phyloP scores from a whole-genome alignment of 2,329 filamentous ascomycete genomes.

The Akanthomyces lecanii region DNA sequence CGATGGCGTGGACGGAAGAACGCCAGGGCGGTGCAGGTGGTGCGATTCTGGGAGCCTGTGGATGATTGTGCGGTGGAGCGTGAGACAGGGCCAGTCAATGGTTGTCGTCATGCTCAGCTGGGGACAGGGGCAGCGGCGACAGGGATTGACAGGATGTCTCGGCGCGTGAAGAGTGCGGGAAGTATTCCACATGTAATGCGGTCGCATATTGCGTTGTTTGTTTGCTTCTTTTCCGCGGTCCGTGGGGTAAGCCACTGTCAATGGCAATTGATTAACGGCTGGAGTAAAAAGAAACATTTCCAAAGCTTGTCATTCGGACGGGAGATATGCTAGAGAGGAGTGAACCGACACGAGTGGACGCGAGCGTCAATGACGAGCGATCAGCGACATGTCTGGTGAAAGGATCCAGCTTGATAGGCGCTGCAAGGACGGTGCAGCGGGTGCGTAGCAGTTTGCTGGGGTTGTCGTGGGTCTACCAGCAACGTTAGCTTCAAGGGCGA shows the following conservation, averaged over 20 bases:
- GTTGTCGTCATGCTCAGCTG: constrained; percentile 13
- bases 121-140: not conserved
- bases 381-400: not conserved
- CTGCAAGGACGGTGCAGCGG: not conserved
- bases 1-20: constrained; percentile 1
- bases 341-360: not conserved
- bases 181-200: too few species aligned
- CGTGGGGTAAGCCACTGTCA: not conserved
- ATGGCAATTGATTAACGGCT: not conserved
- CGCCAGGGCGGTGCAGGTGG: not conserved
- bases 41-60: not conserved
- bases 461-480: not conserved
- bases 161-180: not conserved
- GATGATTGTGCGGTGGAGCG: not conserved
- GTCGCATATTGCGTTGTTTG: not conserved
- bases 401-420: not conserved
- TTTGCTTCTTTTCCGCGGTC: not conserved
- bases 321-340: not conserved
- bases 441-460: not conserved
- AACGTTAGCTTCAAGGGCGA: not conserved
- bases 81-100: not conserved
- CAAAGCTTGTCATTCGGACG: not conserved
- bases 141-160: constrained; percentile 3
- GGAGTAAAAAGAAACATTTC: not conserved
- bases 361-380: constrained; percentile 1